Percentiles rank a stretch among this genome's conserved stretches.
Conservation (phyloP, 305 asterid species). For the Plantago coronopus region DNA sequence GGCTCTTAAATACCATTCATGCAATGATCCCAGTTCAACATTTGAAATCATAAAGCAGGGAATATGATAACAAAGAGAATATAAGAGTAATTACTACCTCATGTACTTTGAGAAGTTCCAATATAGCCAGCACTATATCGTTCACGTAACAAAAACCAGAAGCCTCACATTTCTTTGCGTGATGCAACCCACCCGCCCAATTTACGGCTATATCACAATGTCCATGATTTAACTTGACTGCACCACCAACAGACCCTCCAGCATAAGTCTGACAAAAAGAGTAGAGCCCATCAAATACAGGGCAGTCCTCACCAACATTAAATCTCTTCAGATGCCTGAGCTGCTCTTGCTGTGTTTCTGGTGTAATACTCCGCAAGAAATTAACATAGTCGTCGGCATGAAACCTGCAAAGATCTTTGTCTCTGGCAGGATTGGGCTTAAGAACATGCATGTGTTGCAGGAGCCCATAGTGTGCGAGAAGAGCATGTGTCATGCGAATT, state of each 20-base stretch:
- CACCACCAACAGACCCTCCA: constrained; percentile 66
- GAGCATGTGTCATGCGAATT: constrained; percentile 60
- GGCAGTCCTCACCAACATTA: constrained; percentile 62
- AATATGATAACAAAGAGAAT: neutral
- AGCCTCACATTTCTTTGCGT: constrained; percentile 61
- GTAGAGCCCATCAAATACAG: constrained; percentile 58
- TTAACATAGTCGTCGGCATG: constrained; percentile 56
- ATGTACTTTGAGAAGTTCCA: constrained; percentile 51
- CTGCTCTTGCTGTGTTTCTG: constrained; percentile 60
- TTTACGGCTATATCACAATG: constrained; percentile 57
- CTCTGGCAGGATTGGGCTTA: constrained; percentile 60
- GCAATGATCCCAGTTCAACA: neutral
- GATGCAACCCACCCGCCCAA: constrained; percentile 67
- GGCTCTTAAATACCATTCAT: neutral
- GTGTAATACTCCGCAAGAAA: constrained; percentile 51
- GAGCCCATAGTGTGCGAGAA: constrained; percentile 55
- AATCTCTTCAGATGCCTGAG: constrained; percentile 58
- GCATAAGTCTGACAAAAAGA: constrained; percentile 59
- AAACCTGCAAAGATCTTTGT: constrained; percentile 54
- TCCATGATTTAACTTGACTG: constrained; percentile 50
- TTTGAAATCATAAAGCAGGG: neutral
- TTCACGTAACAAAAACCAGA: constrained; percentile 59
- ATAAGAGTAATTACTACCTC: constrained; percentile 33
- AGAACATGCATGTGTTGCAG: constrained; percentile 57
- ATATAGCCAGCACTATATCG: constrained; percentile 56